These are phyloP conservation scores for Phialophora chinensis DNA, from an alignment of 2,329 filamentous ascomycete species.

Conservation along the genomic window DNA sequence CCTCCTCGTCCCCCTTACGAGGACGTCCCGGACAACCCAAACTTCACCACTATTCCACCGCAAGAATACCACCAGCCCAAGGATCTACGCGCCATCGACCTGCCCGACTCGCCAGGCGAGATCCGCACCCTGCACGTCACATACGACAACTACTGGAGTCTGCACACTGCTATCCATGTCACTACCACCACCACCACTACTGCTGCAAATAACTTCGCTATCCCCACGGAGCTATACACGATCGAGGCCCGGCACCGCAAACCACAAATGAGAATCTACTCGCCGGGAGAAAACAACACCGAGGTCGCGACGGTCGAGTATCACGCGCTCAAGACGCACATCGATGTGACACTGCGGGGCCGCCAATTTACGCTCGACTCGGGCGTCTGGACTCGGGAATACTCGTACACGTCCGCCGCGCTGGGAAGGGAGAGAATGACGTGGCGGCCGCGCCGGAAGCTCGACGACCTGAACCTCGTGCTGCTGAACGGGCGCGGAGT, in stretches of 20 bases:
- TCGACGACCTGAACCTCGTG: conserved; percentile 21
- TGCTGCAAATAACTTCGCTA: neutral
- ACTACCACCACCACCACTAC: neutral
- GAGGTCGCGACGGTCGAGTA: conserved; percentile 12
- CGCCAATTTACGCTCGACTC: conserved; percentile 5
- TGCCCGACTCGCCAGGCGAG: neutral
- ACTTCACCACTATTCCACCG: neutral
- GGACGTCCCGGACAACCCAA: no score
- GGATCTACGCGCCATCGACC: neutral
- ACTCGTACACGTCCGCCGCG: conserved; percentile 17
- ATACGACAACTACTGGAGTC: conserved; percentile 15
- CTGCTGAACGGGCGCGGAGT: conserved; percentile 10
- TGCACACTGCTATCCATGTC: conserved; percentile 11
- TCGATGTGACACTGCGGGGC: conserved; percentile 7
- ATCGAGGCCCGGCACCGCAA: conserved; percentile 5
- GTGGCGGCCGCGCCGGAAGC: conserved; percentile 14
- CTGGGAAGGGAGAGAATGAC: conserved; percentile 15
- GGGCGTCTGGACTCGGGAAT: neutral
- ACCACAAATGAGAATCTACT: conserved; percentile 15
- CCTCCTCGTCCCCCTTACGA: no score
- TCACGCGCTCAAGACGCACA: conserved; percentile 2
- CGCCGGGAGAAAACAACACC: neutral
- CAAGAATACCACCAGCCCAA: neutral
- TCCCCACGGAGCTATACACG: conserved; percentile 3
- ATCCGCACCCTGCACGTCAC: conserved; percentile 5